These are phyloP conservation scores for Camellia sinensis DNA, from an alignment of 148 eudicot genomes.

Conservation along the genomic window DNA sequence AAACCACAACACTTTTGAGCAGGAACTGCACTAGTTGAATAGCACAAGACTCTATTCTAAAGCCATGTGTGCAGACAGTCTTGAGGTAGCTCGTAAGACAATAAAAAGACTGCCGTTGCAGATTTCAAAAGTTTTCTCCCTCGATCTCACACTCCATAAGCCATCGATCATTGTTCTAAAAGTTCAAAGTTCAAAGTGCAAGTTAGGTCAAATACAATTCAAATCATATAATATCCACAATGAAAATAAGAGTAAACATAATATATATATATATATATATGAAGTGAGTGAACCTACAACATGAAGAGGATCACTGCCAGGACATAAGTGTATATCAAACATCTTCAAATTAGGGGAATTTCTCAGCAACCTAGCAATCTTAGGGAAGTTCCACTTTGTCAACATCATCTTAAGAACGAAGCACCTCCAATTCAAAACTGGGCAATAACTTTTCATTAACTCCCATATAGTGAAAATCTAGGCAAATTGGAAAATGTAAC, in stretches of 20 bases:
- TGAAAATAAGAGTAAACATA: neutral
- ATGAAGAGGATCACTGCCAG: neutral
- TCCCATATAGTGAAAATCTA: conserved; percentile 13
- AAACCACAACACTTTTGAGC: neutral
- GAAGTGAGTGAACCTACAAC: neutral
- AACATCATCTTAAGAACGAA: conserved; percentile 12
- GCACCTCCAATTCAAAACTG: conserved; percentile 1
- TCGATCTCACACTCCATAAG: neutral
- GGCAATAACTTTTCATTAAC: conserved; percentile 3
- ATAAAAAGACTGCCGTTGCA: neutral
- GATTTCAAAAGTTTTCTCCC: conserved; percentile 7
- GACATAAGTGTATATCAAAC: conserved; percentile 5
- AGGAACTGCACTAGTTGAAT: conserved; percentile 13
- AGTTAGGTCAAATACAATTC: neutral
- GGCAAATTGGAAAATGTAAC: neutral
- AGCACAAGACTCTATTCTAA: neutral
- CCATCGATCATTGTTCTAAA: neutral
- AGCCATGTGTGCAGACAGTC: neutral
- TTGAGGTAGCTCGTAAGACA: conserved; percentile 13
- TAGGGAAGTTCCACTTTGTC: conserved; percentile 20
- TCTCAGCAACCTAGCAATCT: conserved; percentile 17
- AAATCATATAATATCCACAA: too few species aligned
- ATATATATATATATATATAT: too few species aligned
- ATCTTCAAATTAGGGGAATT: conserved; percentile 14
- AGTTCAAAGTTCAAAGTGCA: neutral